Conservation (phyloP, 164 flowering plant genomes). For the Echeveria elegans region DNA sequence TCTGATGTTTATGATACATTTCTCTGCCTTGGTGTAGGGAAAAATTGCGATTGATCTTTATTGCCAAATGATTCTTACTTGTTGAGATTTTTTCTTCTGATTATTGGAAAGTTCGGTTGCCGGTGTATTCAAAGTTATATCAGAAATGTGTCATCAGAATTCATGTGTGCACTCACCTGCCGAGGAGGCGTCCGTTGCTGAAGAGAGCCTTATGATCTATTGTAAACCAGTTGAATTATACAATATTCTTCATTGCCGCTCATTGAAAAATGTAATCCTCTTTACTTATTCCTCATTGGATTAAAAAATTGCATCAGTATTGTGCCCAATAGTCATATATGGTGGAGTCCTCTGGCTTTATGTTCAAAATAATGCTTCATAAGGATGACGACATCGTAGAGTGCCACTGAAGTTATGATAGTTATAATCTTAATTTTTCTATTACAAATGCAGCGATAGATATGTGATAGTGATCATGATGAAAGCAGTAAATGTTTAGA, state of each 20-base stretch:
- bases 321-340: background rate
- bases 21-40: background rate
- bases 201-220: conserved; percentile 32
- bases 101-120: conserved; percentile 3
- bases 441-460: background rate
- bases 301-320: background rate
- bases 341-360: no score
- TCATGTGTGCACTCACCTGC: conserved; percentile 21
- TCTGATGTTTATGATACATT: background rate
- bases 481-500: background rate
- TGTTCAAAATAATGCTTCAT: no score
- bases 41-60: background rate
- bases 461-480: background rate
- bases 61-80: background rate
- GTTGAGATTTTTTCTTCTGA: background rate
- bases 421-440: background rate
- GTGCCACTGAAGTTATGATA: background rate
- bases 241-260: conserved; percentile 36
- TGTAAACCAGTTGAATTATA: conserved; percentile 50
- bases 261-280: conserved; percentile 24
- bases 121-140: conserved; percentile 12
- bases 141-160: conserved; percentile 36
- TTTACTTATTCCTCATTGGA: background rate
- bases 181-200: conserved; percentile 29
- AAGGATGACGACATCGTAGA: background rate